Base-by-base conservation (phyloP, 768 basidiomycete species). In the Lentinula guzmanii region DNA sequence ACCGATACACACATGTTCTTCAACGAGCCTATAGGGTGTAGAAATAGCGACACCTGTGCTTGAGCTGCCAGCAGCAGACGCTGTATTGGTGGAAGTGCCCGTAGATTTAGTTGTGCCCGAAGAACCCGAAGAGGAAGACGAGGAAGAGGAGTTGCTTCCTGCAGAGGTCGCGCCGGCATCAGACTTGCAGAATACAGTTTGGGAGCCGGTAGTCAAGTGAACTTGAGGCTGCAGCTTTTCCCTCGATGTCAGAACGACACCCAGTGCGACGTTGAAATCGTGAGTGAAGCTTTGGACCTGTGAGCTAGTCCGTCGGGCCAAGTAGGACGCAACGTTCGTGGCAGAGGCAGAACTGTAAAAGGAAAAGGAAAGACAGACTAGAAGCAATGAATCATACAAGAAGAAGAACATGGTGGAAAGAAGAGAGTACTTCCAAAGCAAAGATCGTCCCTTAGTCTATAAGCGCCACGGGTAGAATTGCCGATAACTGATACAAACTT, bases 11-110 rank as follows among this genome's bases (percentile, higher is more conserved):
- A 85, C 86, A 71, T 88, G 86, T 15, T 77, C 76, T 65, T 86
- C 80, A 15, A 76, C 73, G 52, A 89, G 74, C 59, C 82, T 82
- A 86, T 85, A 88, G 18, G 80, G 76, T 2, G 86, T 86, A 42
- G 78, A 70, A 4, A 77, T 60, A 37, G 58, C 58, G 11, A 51
- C 43, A 34, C 45, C 48, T n/a, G 58, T 59, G n/a, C 45, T 46
- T 21, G 58, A 35, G 37, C 33, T 37, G 41, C 21, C 58, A 10
- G 37, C 33, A 42, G 55, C 39, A 24, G 55, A 56, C 9, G 58
- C 58, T 13, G 58, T 59, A 9, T 50, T 21, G 16, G 58, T 59
- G 33, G 58, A 46, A 9, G 56, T 46, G 5, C 42, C 56, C 8
- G 28, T 13, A 31, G 56, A 46, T 6, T 16, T 28, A 28, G 28